Evolutionary conservation across 495 filamentous ascomycete species (phyloP).

Genomic region (Penicillium robsamsonii): DNA sequence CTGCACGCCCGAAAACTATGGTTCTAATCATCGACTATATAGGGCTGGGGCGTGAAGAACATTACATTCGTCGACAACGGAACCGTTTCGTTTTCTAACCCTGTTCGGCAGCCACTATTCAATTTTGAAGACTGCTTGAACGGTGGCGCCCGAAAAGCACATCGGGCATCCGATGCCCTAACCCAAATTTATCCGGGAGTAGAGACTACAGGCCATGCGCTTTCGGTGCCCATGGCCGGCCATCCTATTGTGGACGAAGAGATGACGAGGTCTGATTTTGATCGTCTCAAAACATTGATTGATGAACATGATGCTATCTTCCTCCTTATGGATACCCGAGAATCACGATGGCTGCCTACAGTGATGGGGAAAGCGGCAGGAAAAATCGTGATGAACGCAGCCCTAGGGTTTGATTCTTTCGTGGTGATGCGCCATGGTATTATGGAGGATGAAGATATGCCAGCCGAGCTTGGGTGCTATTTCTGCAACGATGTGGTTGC

Average conservation of each 20-base stretch:
- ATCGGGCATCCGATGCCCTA: slow-evolving; percentile 75
- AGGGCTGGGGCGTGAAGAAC: slow-evolving; percentile 93
- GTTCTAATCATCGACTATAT: not conserved
- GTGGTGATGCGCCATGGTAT: slow-evolving; percentile 95
- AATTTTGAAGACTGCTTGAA: slow-evolving; percentile 83
- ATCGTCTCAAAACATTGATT: slow-evolving; percentile 68
- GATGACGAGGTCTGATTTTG: slow-evolving; percentile 68
- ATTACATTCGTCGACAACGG: slow-evolving; percentile 97
- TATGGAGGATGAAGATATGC: slow-evolving; percentile 32
- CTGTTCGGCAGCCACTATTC: slow-evolving; percentile 91
- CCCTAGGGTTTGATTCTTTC: slow-evolving; percentile 92
- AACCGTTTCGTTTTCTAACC: slow-evolving; percentile 95
- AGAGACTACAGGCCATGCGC: slow-evolving; percentile 68
- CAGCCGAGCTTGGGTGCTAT: slow-evolving; percentile 80
- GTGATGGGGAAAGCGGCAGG: slow-evolving; percentile 91
- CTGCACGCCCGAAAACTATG: not conserved
- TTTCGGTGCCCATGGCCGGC: slow-evolving; percentile 92
- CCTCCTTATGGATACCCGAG: slow-evolving; percentile 92
- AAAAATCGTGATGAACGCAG: slow-evolving; percentile 96
- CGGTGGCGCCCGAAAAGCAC: slow-evolving; percentile 82
- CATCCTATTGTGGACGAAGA: slow-evolving; percentile 76
- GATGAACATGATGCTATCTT: slow-evolving; percentile 91
- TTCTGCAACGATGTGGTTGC: slow-evolving; percentile 98
- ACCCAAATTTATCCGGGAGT: slow-evolving; percentile 89
- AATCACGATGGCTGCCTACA: slow-evolving; percentile 94